Evolutionary conservation across 768 basidiomycete species (phyloP).

Genomic region (Pisolithus orientalis): DNA sequence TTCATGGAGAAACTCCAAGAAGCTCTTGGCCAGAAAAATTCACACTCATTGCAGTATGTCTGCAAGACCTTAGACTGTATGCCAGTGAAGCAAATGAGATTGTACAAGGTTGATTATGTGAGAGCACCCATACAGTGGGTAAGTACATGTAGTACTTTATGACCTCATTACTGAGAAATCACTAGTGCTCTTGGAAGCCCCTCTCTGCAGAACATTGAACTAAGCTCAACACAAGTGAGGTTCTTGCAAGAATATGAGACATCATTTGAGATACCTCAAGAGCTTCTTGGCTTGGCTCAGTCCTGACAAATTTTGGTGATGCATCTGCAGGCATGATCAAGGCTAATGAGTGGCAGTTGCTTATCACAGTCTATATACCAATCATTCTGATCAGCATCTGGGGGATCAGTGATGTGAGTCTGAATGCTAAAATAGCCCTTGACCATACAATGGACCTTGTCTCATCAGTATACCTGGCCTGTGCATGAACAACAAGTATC

Average conservation of each 20-base stretch:
- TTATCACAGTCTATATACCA: slow-evolving; percentile 10
- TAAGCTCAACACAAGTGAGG: background rate
- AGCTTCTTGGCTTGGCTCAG: slow-evolving; percentile 13
- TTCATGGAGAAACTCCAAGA: no score
- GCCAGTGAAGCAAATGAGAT: background rate
- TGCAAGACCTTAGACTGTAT: background rate
- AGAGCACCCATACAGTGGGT: background rate
- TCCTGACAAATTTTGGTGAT: slow-evolving; percentile 14
- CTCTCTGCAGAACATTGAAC: background rate
- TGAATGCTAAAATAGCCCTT: slow-evolving; percentile 3
- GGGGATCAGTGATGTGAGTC: slow-evolving; percentile 2
- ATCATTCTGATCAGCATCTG: slow-evolving; percentile 15
- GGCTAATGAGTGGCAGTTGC: slow-evolving; percentile 17
- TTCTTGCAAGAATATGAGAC: background rate
- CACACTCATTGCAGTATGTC: background rate
- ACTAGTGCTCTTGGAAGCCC: background rate
- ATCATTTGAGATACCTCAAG: slow-evolving; percentile 1
- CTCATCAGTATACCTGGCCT: slow-evolving; percentile 15
- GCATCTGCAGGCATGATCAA: slow-evolving; percentile 8
- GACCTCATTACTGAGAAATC: background rate
- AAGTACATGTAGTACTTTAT: background rate
- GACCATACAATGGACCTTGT: slow-evolving; percentile 27
- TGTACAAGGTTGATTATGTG: background rate
- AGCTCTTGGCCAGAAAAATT: no score
- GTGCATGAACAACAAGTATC: slow-evolving; percentile 7